A percentile compares a stretch with the other conserved stretches of the same genome.
Evolutionary conservation across 495 filamentous ascomycete genomes (phyloP).

Genomic region (Tuber umbilicatum): DNA sequence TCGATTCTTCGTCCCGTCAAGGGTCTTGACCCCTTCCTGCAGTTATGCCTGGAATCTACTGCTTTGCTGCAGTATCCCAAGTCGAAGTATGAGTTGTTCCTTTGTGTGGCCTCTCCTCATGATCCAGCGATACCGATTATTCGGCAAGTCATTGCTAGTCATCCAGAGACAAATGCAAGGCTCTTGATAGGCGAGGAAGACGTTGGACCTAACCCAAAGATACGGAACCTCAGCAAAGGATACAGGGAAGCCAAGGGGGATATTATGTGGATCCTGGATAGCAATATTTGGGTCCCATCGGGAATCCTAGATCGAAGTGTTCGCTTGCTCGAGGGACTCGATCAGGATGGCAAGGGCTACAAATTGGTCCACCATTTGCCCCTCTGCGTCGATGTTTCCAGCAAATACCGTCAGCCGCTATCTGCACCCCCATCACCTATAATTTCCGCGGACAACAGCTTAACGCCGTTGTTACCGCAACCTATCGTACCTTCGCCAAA

Average conservation of each 20-base stretch:
- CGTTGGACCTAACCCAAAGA: conserved; percentile 95
- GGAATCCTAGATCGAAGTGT: conserved; percentile 80
- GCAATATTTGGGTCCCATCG: conserved; percentile 86
- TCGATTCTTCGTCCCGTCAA: conserved; percentile 91
- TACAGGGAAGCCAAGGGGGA: conserved; percentile 92
- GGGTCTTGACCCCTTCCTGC: conserved; percentile 81
- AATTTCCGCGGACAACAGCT: conserved; percentile 13
- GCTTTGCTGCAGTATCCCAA: conserved; percentile 76
- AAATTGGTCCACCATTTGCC: conserved; percentile 97
- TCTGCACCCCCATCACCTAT: conserved; percentile 4
- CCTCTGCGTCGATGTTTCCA: conserved; percentile 60
- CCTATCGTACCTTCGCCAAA: conserved; percentile 27
- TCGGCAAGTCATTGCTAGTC: conserved; percentile 61
- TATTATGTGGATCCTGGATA: conserved; percentile 91
- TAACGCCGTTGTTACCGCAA: conserved; percentile 15
- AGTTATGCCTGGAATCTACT: conserved; percentile 85
- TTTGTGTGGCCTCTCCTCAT: conserved; percentile 70
- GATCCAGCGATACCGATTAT: conserved; percentile 77
- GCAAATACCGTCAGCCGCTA: conserved; percentile 21
- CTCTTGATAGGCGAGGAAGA: conserved; percentile 87
- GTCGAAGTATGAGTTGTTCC: conserved; percentile 68
- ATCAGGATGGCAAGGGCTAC: conserved; percentile 52
- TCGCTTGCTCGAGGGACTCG: conserved; percentile 68
- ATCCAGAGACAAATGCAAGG: conserved; percentile 64
- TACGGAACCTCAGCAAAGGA: conserved; percentile 89